phyloP scores from a whole-genome alignment of 495 filamentous ascomycete genomes.

The Glarea lozoyensis region DNA sequence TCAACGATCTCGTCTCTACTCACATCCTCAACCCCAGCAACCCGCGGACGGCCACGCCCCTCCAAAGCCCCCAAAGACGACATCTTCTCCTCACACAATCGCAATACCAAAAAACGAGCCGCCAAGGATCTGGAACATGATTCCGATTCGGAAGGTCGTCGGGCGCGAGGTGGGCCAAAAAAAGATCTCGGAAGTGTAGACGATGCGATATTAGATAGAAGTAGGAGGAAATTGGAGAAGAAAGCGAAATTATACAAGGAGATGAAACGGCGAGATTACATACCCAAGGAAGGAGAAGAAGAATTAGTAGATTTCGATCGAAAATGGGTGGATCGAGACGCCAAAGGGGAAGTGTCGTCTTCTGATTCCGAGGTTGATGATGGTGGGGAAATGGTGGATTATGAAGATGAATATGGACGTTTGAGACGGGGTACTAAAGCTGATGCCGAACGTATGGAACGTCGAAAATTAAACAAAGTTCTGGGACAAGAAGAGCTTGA shows the following conservation, averaged over 20 bases:
- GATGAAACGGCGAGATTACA: conserved; percentile 68
- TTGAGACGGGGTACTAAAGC: conserved; percentile 55
- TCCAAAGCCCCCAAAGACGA: conserved; percentile 55
- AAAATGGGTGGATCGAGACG: conserved; percentile 74
- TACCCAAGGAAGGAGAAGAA: conserved; percentile 37
- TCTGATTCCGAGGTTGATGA: conserved; percentile 31
- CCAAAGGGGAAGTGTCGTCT: conserved; percentile 24
- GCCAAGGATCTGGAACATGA: conserved; percentile 29
- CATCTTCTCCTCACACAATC: conserved; percentile 65
- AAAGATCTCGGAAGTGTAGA: conserved; percentile 30
- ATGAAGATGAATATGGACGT: conserved; percentile 85
- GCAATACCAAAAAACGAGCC: conserved; percentile 53
- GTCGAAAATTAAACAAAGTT: conserved; percentile 28
- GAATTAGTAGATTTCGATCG: conserved; percentile 84
- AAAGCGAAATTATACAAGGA: conserved; percentile 78
- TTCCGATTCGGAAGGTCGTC: conserved; percentile 1
- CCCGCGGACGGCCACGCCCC: conserved; percentile 51
- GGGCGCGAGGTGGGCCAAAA: conserved; percentile 23
- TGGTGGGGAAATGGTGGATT: conserved; percentile 62
- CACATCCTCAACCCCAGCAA: conserved; percentile 32
- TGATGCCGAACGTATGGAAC: conserved; percentile 49
- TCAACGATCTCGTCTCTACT: conserved; percentile 69
- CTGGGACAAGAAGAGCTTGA: conserved; percentile 38
- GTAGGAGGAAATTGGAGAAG: conserved; percentile 71
- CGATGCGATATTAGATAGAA: conserved; percentile 33